Percentiles rank a stretch among this genome's conserved stretches.
phyloP scores from a whole-genome alignment of 371 early-diverging fungal genomes.

The Mucor circinelloides region DNA sequence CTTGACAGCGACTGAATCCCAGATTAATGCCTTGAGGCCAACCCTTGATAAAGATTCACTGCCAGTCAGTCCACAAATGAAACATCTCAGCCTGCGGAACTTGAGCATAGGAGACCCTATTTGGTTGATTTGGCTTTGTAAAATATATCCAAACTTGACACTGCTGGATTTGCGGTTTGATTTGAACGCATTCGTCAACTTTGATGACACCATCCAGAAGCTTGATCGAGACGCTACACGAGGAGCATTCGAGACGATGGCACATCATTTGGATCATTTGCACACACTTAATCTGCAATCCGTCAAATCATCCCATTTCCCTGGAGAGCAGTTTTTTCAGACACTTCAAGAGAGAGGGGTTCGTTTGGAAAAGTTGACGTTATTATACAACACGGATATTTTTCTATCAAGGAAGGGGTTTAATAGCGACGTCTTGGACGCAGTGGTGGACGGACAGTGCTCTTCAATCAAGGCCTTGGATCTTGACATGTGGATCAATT shows the following conservation, averaged over 20 bases:
- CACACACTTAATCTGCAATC: background rate
- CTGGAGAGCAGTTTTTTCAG: background rate
- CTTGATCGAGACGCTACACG: background rate
- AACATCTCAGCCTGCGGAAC: background rate
- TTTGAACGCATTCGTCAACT: constrained; percentile 5
- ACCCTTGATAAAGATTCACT: background rate
- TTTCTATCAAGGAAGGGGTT: background rate
- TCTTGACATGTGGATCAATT: constrained; percentile 10
- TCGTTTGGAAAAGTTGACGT: background rate
- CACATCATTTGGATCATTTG: background rate
- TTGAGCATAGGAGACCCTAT: background rate
- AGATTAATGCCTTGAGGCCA: background rate
- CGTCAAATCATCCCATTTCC: constrained; percentile 5
- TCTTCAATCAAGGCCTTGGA: background rate
- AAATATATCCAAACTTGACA: background rate
- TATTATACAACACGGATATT: background rate
- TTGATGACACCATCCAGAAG: background rate
- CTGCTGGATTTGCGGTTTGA: constrained; percentile 4
- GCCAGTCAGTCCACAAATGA: background rate
- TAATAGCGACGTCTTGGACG: background rate
- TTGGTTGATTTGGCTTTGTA: constrained; percentile 8
- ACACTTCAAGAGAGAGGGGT: background rate
- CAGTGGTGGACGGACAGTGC: background rate
- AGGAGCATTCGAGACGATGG: background rate
- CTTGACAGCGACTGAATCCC: background rate